These are phyloP conservation scores for Lepidium aucheri DNA, from an alignment of 345 rosid species.

Conservation along the genomic window DNA sequence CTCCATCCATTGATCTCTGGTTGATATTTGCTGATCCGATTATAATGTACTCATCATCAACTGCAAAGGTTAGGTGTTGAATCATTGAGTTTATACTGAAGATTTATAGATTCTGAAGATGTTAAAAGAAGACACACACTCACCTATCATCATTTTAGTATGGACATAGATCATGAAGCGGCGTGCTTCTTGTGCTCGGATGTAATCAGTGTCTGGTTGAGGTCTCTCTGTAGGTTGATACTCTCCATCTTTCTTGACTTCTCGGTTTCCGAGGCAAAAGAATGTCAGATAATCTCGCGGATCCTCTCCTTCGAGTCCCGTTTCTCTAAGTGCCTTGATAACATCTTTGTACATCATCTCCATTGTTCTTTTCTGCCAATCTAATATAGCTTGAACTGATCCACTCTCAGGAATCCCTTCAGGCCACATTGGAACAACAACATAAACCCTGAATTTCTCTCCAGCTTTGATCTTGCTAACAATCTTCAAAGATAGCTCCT, in stretches of 20 bases:
- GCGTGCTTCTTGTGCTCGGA: conserved; percentile 86
- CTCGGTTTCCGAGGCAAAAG: conserved; percentile 94
- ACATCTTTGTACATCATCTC: conserved; percentile 94
- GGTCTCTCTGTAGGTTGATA: conserved; percentile 78
- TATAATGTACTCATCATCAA: conserved; percentile 95
- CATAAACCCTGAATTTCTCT: conserved; percentile 77
- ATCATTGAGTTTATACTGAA: background rate
- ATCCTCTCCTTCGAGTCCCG: conserved; percentile 55
- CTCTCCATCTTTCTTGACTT: conserved; percentile 79
- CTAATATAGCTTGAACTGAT: conserved; percentile 90
- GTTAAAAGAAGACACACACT: background rate
- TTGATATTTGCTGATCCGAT: conserved; percentile 97
- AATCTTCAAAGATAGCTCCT: conserved; percentile 89
- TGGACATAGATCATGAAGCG: conserved; percentile 99
- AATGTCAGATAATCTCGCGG: conserved; percentile 85
- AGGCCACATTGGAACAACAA: conserved; percentile 98
- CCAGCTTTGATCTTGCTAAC: conserved; percentile 87
- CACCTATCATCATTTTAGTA: conserved; percentile 97
- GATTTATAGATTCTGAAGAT: background rate
- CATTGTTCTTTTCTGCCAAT: conserved; percentile 96
- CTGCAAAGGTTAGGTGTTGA: conserved; percentile 29
- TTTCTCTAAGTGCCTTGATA: conserved; percentile 61
- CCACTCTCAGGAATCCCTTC: conserved; percentile 95
- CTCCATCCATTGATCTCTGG: conserved; percentile 98
- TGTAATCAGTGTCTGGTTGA: conserved; percentile 75